A percentile compares a stretch with the other conserved stretches of the same genome.
Conservation (phyloP, 345 rosid species). For the Litchi chinensis region DNA sequence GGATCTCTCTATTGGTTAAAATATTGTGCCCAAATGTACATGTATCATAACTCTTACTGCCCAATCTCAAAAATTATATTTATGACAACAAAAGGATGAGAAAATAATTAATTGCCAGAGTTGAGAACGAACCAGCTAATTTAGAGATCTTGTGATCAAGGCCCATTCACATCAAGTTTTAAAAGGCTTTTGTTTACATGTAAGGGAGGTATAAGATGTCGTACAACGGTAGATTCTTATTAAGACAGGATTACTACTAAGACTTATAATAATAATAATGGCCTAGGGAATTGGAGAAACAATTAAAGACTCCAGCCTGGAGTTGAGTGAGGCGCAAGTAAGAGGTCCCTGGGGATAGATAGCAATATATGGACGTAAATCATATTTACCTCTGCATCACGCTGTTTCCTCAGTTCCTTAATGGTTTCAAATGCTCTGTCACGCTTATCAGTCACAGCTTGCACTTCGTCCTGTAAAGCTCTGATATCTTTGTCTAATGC, state of each 20-base stretch:
- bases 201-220: not conserved
- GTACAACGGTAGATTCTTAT: not conserved
- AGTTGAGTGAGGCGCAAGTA: not conserved
- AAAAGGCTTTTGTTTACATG: not conserved
- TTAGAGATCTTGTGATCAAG: not conserved
- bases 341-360: not conserved
- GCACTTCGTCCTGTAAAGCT: slow-evolving; percentile 56
- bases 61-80: not conserved
- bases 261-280: not conserved
- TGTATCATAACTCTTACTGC: not conserved
- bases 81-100: not conserved
- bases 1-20: not conserved
- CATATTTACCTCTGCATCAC: slow-evolving; percentile 66
- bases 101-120: not conserved
- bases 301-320: not conserved
- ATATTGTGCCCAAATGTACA: not conserved
- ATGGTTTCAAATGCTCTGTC: slow-evolving; percentile 59
- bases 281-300: not conserved
- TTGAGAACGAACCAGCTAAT: not conserved
- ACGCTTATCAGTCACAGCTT: slow-evolving; percentile 52
- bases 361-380: slow-evolving; percentile 4
- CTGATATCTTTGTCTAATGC: slow-evolving; percentile 58
- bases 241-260: not conserved
- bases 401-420: slow-evolving; percentile 61
- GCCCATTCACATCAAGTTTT: not conserved